These are phyloP conservation scores for Hortiboletus rubellus DNA, from an alignment of 1,284 basidiomycete species.

Conservation along the genomic window DNA sequence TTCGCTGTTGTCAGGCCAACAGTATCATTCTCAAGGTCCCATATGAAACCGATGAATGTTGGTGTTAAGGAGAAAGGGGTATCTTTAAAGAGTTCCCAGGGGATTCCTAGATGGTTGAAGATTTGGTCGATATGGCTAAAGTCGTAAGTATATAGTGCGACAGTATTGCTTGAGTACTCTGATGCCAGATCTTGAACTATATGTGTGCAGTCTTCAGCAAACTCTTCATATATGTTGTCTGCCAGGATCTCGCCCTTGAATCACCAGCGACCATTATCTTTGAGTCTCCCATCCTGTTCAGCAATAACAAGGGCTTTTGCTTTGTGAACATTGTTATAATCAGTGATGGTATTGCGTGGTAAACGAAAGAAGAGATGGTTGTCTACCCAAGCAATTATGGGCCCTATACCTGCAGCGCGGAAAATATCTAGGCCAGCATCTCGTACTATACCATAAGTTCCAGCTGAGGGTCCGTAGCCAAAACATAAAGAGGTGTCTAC, in stretches of 20 bases:
- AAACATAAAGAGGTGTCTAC: no score
- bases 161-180: neutral
- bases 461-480: no score
- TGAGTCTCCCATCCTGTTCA: no score
- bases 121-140: neutral
- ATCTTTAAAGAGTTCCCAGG: constrained; percentile 6
- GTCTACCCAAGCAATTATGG: no score
- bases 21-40: constrained; percentile 9
- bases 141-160: neutral
- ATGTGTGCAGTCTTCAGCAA: neutral
- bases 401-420: no score
- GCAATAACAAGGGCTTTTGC: no score
- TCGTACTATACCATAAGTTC: no score
- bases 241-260: neutral
- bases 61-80: constrained; percentile 2
- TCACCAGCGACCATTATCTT: no score
- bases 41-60: constrained; percentile 23
- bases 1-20: neutral
- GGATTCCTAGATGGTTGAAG: neutral
- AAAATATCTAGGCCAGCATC: no score
- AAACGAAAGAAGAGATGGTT: no score
- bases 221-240: neutral
- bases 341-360: no score
- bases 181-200: neutral
- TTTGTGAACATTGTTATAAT: no score